Percentiles rank a stretch among this genome's conserved stretches.
These are phyloP conservation scores for Chaetomium sp. DNA, from an alignment of 2,329 filamentous ascomycete species.

Conservation along the genomic window DNA sequence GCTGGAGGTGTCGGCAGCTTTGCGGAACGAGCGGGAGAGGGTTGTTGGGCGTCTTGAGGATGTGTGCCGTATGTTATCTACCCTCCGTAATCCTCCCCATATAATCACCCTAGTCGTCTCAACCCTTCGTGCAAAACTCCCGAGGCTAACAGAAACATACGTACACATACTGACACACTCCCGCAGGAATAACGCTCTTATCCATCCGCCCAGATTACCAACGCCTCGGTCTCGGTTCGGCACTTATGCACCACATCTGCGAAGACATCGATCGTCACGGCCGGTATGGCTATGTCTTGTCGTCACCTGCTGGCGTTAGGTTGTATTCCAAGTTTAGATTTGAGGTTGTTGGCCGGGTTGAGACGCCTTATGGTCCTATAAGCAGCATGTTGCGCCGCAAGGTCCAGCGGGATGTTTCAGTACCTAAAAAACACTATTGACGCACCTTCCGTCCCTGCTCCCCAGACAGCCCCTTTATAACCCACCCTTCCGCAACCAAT, in stretches of 20 bases:
- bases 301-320: conserved; percentile 8
- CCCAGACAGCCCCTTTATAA: too few species aligned
- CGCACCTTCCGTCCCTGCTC: too few species aligned
- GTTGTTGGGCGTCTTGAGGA: conserved; percentile 4
- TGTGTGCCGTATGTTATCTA: conserved; percentile 8
- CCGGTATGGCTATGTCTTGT: conserved; percentile 9
- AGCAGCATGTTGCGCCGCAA: conserved; percentile 9
- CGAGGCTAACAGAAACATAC: too few species aligned
- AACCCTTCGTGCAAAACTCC: too few species aligned
- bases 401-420: too few species aligned
- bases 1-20: conserved; percentile 6
- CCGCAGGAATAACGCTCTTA: conserved; percentile 11
- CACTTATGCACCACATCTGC: conserved; percentile 8
- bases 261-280: conserved; percentile 10
- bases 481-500: too few species aligned
- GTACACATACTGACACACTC: neutral
- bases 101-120: neutral
- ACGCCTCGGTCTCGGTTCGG: conserved; percentile 10
- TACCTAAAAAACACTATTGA: too few species aligned
- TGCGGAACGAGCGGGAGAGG: conserved; percentile 9
- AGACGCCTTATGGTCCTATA: conserved; percentile 9
- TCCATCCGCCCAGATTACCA: conserved; percentile 9
- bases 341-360: conserved; percentile 8
- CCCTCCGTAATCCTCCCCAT: neutral
- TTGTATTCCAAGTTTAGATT: conserved; percentile 14